These are phyloP conservation scores for Sphaerulina vaccinii DNA, from an alignment of 2,329 filamentous ascomycete species.

Conservation along the genomic window DNA sequence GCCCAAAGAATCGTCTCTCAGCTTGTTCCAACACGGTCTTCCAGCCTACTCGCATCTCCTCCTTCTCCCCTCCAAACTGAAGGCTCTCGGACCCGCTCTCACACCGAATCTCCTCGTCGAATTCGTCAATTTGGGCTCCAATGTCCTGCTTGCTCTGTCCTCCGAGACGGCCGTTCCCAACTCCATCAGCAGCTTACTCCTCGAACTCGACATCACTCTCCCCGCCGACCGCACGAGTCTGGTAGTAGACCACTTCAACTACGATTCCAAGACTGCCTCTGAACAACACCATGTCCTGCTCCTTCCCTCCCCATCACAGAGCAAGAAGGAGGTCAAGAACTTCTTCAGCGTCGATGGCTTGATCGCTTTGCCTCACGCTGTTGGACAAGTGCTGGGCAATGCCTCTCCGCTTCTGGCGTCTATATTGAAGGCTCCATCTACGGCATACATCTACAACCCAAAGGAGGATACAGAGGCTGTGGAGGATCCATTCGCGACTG, in stretches of 20 bases:
- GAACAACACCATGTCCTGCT: constrained; percentile 89
- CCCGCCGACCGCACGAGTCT: constrained; percentile 79
- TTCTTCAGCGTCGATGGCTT: constrained; percentile 71
- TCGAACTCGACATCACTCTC: constrained; percentile 86
- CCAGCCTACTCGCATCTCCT: constrained; percentile 87
- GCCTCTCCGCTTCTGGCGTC: constrained; percentile 73
- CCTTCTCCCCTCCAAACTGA: constrained; percentile 83
- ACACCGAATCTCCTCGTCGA: constrained; percentile 83
- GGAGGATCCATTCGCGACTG: constrained; percentile 82
- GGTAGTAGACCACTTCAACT: constrained; percentile 94
- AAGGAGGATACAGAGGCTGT: constrained; percentile 73
- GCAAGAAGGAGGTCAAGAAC: constrained; percentile 69
- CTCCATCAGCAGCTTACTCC: constrained; percentile 72
- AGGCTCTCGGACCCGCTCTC: constrained; percentile 86
- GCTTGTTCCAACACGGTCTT: constrained; percentile 82
- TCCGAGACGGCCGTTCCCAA: constrained; percentile 67
- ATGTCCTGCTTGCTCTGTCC: constrained; percentile 83
- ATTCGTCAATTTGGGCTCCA: constrained; percentile 88
- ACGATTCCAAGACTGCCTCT: constrained; percentile 71
- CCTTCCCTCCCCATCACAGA: constrained; percentile 64
- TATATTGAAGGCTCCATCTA: constrained; percentile 76
- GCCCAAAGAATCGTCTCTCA: constrained; percentile 73
- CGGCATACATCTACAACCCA: constrained; percentile 90
- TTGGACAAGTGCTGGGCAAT: constrained; percentile 79
- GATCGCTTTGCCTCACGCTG: constrained; percentile 76